A percentile compares a stretch with the other conserved stretches of the same genome.
phyloP scores from a whole-genome alignment of 1,139 yeast species.

The Sugiyamaella xylanicola region DNA sequence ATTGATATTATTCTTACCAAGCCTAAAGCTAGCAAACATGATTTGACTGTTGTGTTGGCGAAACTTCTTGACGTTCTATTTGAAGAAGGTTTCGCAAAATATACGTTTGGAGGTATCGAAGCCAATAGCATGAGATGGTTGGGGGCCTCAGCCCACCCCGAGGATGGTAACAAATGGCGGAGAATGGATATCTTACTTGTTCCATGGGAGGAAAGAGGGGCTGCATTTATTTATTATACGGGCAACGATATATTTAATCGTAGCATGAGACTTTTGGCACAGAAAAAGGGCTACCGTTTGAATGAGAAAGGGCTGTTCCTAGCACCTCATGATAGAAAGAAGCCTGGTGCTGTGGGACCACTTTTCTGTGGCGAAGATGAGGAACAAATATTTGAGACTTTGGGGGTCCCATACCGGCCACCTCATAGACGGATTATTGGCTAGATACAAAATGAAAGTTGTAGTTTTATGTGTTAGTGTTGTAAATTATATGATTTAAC shows the following conservation, averaged over 20 bases:
- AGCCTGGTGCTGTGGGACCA: constrained; percentile 23
- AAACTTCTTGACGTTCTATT: constrained; percentile 40
- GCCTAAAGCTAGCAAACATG: constrained; percentile 25
- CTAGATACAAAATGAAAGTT: background rate
- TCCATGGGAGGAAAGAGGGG: constrained; percentile 55
- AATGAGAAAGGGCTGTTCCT: constrained; percentile 54
- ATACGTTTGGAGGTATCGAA: constrained; percentile 37
- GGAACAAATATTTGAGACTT: constrained; percentile 49
- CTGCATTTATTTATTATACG: constrained; percentile 57
- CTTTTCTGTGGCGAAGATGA: constrained; percentile 54
- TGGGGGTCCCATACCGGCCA: constrained; percentile 51
- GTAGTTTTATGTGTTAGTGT: background rate
- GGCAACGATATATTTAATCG: constrained; percentile 62
- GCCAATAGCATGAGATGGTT: constrained; percentile 38
- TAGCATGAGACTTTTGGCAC: constrained; percentile 51
- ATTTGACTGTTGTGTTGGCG: constrained; percentile 40
- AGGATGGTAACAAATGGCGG: constrained; percentile 47
- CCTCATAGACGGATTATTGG: constrained; percentile 51
- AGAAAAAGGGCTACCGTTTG: constrained; percentile 48
- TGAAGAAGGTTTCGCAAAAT: constrained; percentile 41
- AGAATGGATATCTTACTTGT: constrained; percentile 59
- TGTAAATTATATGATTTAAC: background rate
- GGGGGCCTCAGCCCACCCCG: constrained; percentile 39
- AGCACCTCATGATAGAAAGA: constrained; percentile 23
- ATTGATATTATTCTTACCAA: constrained; percentile 59